A percentile compares a stretch with the other conserved stretches of the same genome.
These are phyloP conservation scores for Incumbomyces lentus DNA, from an alignment of 2,329 filamentous ascomycete genomes.

Conservation along the genomic window DNA sequence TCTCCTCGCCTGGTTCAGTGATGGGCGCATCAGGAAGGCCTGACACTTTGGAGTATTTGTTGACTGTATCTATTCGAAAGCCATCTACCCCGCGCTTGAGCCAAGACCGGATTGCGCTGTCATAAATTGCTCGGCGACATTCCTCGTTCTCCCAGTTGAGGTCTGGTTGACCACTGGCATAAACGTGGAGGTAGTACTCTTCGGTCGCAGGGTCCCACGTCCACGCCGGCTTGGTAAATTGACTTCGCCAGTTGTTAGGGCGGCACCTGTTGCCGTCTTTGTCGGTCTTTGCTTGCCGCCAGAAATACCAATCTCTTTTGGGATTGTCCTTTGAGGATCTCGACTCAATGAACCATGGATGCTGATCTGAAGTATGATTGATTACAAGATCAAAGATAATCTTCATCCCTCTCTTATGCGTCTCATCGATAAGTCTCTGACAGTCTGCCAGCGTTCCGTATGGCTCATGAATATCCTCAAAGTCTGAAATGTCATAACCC, in stretches of 20 bases:
- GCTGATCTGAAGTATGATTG: conserved; percentile 61
- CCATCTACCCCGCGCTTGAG: conserved; percentile 58
- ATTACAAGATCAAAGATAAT: conserved; percentile 64
- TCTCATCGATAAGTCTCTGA: conserved; percentile 45
- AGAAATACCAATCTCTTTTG: conserved; percentile 57
- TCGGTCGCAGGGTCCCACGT: conserved; percentile 56
- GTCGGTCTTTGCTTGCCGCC: conserved; percentile 37
- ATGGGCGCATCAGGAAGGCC: conserved; percentile 48
- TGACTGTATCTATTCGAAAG: conserved; percentile 59
- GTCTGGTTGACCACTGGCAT: conserved; percentile 61
- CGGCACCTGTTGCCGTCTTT: conserved; percentile 48
- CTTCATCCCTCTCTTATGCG: conserved; percentile 51
- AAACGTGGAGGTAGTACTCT: conserved; percentile 65
- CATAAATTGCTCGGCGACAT: conserved; percentile 55
- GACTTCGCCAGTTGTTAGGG: conserved; percentile 61
- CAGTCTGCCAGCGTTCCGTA: conserved; percentile 55
- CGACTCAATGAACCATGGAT: conserved; percentile 58
- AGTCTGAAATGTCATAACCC: conserved; percentile 61
- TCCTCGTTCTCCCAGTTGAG: conserved; percentile 64
- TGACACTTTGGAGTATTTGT: conserved; percentile 52
- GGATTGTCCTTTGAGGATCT: conserved; percentile 45
- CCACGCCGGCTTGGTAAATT: conserved; percentile 41
- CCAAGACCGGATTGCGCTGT: conserved; percentile 63
- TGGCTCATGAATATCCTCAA: conserved; percentile 48
- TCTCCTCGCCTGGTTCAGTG: conserved; percentile 32